Evolutionary conservation across 176 grass and related monocot genomes (phyloP), one percentile per base, ranked within the genome.

Genomic region (Musa troglodytarum): DNA sequence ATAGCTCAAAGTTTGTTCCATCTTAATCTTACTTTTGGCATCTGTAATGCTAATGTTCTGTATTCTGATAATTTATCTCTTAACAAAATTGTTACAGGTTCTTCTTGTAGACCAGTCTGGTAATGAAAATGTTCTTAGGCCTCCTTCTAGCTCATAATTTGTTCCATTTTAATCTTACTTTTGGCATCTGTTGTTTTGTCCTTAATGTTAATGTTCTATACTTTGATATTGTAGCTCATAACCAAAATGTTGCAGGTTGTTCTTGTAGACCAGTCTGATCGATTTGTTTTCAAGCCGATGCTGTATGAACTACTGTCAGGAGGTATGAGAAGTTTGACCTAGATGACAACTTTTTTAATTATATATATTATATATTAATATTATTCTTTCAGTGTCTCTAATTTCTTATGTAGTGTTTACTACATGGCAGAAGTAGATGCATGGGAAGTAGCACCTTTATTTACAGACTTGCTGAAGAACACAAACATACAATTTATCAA

Each of bases 211-310:
- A 20, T 61, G 34, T 43, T 43, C 4, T 43, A 9, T 3, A 21
- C n/a, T 16, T 19, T 61, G 57, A 43, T 6, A 43, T 43, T 43
- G 34, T 43, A 43, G 34, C 34, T 43, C 34, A 43, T 43, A 43
- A 43, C 34, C 34, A 43, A 5, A 34, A 68, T 58, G 11, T 82
- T 84, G 78, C 86, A 99, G 90, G 81, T 99, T 23, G 52, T 99
- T 79, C 80, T 94, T 52, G 84, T 94, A 69, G 90, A 99, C 74
- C 90, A 99, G 71, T 99, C 95, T 89, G 95, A 99, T 58, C 85
- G 78, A 81, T 99, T 99, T 88, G 95, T 99, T 82, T 94, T 99
- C 34, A 99, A 94, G 71, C 95, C 95, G 52, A 89, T 94, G 95
- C 26, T 94, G 58, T 99, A 94, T 77, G 90, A 94, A 79, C 78